Evolutionary conservation across 2,329 filamentous ascomycete genomes (phyloP).

Genomic region (Pestalotiopsis sp.): DNA sequence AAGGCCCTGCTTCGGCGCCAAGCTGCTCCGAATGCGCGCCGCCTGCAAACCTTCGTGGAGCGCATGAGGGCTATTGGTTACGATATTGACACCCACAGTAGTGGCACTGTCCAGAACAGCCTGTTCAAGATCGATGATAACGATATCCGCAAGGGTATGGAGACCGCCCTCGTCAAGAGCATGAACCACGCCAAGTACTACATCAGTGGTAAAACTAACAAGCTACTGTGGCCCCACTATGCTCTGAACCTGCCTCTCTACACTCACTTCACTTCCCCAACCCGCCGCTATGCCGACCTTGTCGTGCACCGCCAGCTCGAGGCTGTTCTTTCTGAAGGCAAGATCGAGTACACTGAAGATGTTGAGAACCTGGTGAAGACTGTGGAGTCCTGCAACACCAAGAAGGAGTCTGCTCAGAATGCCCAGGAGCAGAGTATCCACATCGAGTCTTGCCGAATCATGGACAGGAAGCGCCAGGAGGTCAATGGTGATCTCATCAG

Average conservation of each 20-base stretch:
- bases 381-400: conserved; percentile 94
- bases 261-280: conserved; percentile 96
- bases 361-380: conserved; percentile 88
- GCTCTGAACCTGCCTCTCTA: conserved; percentile 90
- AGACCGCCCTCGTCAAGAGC: conserved; percentile 90
- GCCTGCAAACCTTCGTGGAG: conserved; percentile 87
- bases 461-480: conserved; percentile 90
- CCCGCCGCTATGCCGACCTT: conserved; percentile 91
- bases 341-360: conserved; percentile 86
- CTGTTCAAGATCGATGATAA: conserved; percentile 90
- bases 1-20: conserved; percentile 93
- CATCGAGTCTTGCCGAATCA: conserved; percentile 93
- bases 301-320: conserved; percentile 95
- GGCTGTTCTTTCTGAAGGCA: conserved; percentile 78
- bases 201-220: conserved; percentile 76
- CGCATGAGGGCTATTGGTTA: conserved; percentile 92
- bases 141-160: conserved; percentile 95
- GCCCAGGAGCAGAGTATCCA: conserved; percentile 99
- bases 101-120: conserved; percentile 89
- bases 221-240: conserved; percentile 85
- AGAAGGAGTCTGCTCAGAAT: conserved; percentile 97
- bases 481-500: conserved; percentile 89
- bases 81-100: conserved; percentile 86
- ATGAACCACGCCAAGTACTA: conserved; percentile 98
- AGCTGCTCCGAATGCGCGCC: conserved; percentile 80